Evolutionary conservation across 441 rosid genomes (phyloP).

Genomic region (Populus hybrid): DNA sequence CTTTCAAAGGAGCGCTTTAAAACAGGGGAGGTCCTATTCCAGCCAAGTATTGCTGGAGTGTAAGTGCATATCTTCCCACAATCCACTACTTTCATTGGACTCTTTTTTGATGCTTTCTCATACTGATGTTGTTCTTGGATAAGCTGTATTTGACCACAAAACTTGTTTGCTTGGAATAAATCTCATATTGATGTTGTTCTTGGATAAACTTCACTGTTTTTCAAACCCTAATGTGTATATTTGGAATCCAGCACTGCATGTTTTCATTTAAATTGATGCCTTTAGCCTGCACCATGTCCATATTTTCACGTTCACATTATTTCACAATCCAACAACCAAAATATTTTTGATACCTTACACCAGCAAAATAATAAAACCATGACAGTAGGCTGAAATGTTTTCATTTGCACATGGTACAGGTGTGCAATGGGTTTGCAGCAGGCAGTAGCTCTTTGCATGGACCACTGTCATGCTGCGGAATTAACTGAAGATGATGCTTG

Average conservation of each 20-base stretch:
- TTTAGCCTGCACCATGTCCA: background rate
- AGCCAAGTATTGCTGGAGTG: conserved; percentile 83
- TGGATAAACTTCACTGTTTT: background rate
- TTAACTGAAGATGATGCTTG: conserved; percentile 63
- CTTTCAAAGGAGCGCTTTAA: conserved; percentile 83
- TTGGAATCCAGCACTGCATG: background rate
- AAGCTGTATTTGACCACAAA: background rate
- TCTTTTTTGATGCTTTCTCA: conserved; percentile 10
- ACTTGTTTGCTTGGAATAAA: background rate
- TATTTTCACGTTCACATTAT: background rate
- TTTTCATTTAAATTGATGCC: background rate
- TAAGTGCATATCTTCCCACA: conserved; percentile 35
- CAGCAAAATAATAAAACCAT: background rate
- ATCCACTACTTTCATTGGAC: background rate
- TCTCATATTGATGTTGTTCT: background rate
- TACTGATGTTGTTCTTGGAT: background rate
- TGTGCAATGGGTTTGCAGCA: conserved; percentile 83
- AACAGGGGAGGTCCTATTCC: conserved; percentile 89
- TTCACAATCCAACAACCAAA: background rate
- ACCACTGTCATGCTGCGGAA: conserved; percentile 73
- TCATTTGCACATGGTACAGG: conserved; percentile 34
- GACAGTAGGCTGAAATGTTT: background rate
- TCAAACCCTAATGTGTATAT: background rate
- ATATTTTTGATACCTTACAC: background rate
- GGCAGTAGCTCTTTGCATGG: conserved; percentile 94